Conservation (phyloP, 2,329 filamentous ascomycete species). For the Hypoxylon sp. region DNA sequence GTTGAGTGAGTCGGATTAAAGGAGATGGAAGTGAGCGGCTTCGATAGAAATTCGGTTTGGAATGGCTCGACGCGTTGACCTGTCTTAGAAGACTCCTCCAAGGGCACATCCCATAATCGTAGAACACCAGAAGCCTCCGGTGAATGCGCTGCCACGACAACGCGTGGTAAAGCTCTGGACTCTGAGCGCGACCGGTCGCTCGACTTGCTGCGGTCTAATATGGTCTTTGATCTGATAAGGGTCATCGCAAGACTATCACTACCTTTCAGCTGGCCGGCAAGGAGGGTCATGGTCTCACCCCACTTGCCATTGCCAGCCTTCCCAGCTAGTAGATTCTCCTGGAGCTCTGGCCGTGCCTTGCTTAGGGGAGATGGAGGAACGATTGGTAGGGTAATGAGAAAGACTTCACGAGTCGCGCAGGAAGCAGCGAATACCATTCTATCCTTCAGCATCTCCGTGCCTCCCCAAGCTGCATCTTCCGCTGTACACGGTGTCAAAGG, state of each 20-base stretch:
- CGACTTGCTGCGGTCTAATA: conserved; percentile 55
- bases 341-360: conserved; percentile 70
- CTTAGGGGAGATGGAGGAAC: conserved; percentile 73
- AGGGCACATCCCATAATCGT: conserved; percentile 70
- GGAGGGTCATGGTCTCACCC: conserved; percentile 71
- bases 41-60: conserved; percentile 72
- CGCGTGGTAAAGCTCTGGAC: conserved; percentile 55
- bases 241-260: conserved; percentile 71
- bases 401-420: conserved; percentile 70
- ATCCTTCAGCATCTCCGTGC: conserved; percentile 66
- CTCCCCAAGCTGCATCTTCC: conserved; percentile 65
- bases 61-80: conserved; percentile 64
- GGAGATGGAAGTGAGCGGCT: conserved; percentile 68
- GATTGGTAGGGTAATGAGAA: conserved; percentile 71
- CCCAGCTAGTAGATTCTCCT: conserved; percentile 65
- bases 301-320: conserved; percentile 73
- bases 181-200: conserved; percentile 57
- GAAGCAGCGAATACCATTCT: conserved; percentile 74
- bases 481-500: conserved; percentile 66
- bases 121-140: conserved; percentile 72
- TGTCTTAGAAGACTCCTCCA: conserved; percentile 61
- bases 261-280: conserved; percentile 68
- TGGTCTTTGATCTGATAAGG: conserved; percentile 61
- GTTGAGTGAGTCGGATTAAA: conserved; percentile 73
- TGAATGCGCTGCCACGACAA: conserved; percentile 73